These are phyloP conservation scores for Dryadomyces quercivorus DNA, from an alignment of 2,329 filamentous ascomycete genomes.

Conservation along the genomic window DNA sequence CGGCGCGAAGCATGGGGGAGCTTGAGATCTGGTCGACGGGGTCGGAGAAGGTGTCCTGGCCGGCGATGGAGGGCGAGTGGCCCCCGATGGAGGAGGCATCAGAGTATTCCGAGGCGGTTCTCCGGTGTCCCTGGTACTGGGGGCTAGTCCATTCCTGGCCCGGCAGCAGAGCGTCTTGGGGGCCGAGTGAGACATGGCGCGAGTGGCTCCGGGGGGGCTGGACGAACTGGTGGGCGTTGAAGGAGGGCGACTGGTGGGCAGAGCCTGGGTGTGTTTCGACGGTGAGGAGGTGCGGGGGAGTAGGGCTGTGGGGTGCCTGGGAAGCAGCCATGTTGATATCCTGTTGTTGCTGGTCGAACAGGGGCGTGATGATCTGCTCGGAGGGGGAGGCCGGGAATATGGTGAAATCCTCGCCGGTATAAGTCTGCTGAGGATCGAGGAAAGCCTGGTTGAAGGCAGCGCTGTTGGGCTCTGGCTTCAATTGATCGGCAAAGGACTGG, in stretches of 20 bases:
- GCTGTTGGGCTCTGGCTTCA: constrained; percentile 19
- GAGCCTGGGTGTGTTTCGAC: constrained; percentile 29
- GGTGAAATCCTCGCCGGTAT: constrained; percentile 47
- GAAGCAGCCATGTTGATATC: constrained; percentile 43
- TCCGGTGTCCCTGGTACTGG: constrained; percentile 69
- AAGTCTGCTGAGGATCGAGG: constrained; percentile 31
- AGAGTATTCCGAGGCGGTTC: constrained; percentile 81
- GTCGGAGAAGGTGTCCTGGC: constrained; percentile 70
- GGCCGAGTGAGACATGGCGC: constrained; percentile 43
- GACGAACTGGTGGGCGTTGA: constrained; percentile 43
- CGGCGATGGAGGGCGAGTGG: constrained; percentile 63
- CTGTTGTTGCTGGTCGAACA: constrained; percentile 41
- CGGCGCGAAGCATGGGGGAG: constrained; percentile 68
- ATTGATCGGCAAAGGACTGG: constrained; percentile 32
- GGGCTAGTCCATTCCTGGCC: constrained; percentile 41
- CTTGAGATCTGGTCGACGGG: constrained; percentile 56
- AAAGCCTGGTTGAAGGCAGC: constrained; percentile 22
- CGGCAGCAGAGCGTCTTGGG: constrained; percentile 42
- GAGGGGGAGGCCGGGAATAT: constrained; percentile 46
- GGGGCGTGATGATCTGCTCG: constrained; percentile 48
- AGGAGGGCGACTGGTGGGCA: constrained; percentile 43
- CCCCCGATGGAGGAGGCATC: constrained; percentile 78
- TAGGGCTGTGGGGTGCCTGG: constrained; percentile 43
- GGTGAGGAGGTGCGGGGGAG: constrained; percentile 40
- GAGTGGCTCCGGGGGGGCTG: constrained; percentile 34